These are phyloP conservation scores for Lachnellula arida DNA, from an alignment of 2,329 filamentous ascomycete species.

Conservation along the genomic window DNA sequence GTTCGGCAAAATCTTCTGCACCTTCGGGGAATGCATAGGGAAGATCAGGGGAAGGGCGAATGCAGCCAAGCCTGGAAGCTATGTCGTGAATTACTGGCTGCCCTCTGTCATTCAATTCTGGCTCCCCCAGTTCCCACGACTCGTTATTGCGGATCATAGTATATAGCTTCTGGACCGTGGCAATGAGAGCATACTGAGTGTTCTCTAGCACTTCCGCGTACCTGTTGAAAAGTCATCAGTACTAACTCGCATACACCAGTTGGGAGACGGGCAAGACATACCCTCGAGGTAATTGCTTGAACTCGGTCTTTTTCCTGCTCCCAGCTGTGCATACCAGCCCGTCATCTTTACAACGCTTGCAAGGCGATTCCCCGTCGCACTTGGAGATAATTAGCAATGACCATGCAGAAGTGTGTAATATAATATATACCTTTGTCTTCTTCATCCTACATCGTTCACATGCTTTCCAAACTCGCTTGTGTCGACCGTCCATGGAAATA, in stretches of 20 bases:
- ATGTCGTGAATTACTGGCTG: conserved; percentile 63
- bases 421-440: conserved; percentile 56
- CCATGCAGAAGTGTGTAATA: background rate
- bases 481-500: conserved; percentile 47
- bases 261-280: conserved; percentile 33
- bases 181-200: conserved; percentile 59
- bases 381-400: conserved; percentile 27
- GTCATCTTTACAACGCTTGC: conserved; percentile 63
- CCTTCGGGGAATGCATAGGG: conserved; percentile 58
- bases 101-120: conserved; percentile 57
- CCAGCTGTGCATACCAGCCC: conserved; percentile 60
- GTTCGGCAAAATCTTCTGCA: conserved; percentile 51
- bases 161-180: conserved; percentile 62
- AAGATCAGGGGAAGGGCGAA: conserved; percentile 56
- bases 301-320: conserved; percentile 62
- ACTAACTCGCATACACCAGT: background rate
- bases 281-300: conserved; percentile 61
- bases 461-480: conserved; percentile 64
- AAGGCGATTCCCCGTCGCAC: conserved; percentile 63
- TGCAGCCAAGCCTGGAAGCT: conserved; percentile 58
- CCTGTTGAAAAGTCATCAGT: conserved; percentile 31
- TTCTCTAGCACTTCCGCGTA: conserved; percentile 63
- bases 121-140: conserved; percentile 58
- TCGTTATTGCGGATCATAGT: conserved; percentile 56
- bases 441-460: conserved; percentile 65